Percentiles rank a stretch among this genome's conserved stretches.
These are phyloP conservation scores for Misopates orontium DNA, from an alignment of 257 asterid genomes.

Conservation along the genomic window DNA sequence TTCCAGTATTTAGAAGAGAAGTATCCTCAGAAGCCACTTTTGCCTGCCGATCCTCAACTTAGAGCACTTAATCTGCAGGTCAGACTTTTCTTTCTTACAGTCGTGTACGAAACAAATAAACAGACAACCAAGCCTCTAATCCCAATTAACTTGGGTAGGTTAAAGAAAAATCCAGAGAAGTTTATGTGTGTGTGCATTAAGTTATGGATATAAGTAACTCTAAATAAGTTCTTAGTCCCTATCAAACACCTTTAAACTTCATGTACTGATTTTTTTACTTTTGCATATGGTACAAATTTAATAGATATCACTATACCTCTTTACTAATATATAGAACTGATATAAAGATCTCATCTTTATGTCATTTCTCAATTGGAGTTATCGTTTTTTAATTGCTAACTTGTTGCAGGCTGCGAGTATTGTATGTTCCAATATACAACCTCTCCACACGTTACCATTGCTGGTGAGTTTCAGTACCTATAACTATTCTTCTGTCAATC, in stretches of 20 bases:
- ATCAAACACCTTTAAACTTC: neutral
- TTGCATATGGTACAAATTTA: too few relatives aligned
- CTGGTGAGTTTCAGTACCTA: conserved; percentile 43
- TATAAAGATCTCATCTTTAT: too few relatives aligned
- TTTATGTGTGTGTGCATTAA: too few relatives aligned
- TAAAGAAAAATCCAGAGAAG: too few relatives aligned
- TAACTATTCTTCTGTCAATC: neutral
- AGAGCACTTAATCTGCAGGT: conserved; percentile 87
- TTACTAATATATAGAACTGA: too few relatives aligned
- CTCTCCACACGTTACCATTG: conserved; percentile 67
- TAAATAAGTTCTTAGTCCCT: neutral
- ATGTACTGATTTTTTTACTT: neutral
- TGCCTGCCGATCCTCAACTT: conserved; percentile 62
- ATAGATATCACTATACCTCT: too few relatives aligned
- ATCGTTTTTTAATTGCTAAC: neutral
- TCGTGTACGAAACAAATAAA: too few relatives aligned
- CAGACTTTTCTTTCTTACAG: conserved; percentile 5
- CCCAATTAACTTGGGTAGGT: too few relatives aligned
- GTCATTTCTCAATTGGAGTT: neutral
- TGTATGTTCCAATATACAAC: conserved; percentile 71
- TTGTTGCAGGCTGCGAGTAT: conserved; percentile 65
- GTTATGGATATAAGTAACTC: too few relatives aligned
- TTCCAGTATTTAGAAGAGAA: conserved; percentile 75
- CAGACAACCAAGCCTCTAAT: too few relatives aligned
- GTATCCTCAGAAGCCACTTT: conserved; percentile 54